Conservation (phyloP, 2,329 filamentous ascomycete genomes). For the Basipetospora chlamydospora region DNA sequence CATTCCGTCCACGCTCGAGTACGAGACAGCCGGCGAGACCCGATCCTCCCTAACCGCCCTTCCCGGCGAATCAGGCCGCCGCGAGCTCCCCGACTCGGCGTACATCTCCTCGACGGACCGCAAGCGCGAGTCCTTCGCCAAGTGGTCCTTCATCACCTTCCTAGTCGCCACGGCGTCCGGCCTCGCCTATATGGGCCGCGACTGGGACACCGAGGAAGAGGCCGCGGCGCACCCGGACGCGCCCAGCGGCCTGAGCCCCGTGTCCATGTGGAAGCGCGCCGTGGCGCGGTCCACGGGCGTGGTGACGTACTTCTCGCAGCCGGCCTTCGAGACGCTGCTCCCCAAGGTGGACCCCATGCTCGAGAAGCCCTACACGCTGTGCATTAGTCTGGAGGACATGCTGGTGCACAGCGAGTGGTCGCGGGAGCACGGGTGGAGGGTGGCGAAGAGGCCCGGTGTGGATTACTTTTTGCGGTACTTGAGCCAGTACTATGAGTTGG, state of each 20-base stretch:
- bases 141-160: conserved; percentile 54
- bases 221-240: conserved; percentile 52
- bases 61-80: conserved; percentile 21
- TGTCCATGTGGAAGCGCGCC: conserved; percentile 67
- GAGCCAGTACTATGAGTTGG: conserved; percentile 94
- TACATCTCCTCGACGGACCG: conserved; percentile 88
- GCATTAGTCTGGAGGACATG: conserved; percentile 84
- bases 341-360: conserved; percentile 68
- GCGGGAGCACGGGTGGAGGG: conserved; percentile 84
- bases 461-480: conserved; percentile 97
- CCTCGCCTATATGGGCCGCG: conserved; percentile 65
- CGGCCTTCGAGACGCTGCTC: conserved; percentile 83
- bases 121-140: conserved; percentile 61
- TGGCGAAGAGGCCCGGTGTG: conserved; percentile 85
- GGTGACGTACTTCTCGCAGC: conserved; percentile 88
- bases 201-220: conserved; percentile 77
- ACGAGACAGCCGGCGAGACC: conserved; percentile 45
- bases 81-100: conserved; percentile 57
- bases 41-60: conserved; percentile 15
- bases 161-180: conserved; percentile 40
- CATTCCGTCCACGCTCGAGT: conserved; percentile 79
- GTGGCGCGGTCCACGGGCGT: conserved; percentile 61
- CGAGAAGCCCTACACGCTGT: conserved; percentile 80
- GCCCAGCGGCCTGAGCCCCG: conserved; percentile 64
- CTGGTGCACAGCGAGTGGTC: conserved; percentile 92